phyloP scores from a whole-genome alignment of 768 basidiomycete species.

The Amanita brunnescens region DNA sequence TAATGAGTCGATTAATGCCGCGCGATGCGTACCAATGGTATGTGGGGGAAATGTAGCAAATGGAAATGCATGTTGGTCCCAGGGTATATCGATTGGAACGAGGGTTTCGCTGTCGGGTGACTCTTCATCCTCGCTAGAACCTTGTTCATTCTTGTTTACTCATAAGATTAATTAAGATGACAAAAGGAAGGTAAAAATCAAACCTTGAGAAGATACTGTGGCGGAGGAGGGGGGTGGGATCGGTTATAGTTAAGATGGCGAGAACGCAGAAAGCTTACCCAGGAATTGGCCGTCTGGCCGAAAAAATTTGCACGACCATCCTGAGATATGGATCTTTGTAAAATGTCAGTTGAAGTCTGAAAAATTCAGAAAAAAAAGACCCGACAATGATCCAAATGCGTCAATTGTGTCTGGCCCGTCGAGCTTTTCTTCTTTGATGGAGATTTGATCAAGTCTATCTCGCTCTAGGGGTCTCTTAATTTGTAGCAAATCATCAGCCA shows the following conservation, averaged over 20 bases:
- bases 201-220: conserved; percentile 60
- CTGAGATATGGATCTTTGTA: conserved; percentile 50
- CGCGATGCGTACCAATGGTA: conserved; percentile 34
- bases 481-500: conserved; percentile 51
- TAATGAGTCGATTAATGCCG: conserved; percentile 35
- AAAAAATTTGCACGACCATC: conserved; percentile 57
- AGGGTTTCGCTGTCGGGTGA: conserved; percentile 25
- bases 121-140: conserved; percentile 44
- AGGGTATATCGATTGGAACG: conserved; percentile 45
- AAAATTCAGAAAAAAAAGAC: conserved; percentile 10
- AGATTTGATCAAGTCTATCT: conserved; percentile 34
- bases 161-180: conserved; percentile 2
- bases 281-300: conserved; percentile 59
- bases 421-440: conserved; percentile 30
- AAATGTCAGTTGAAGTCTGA: conserved; percentile 1
- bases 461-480: conserved; percentile 63
- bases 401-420: conserved; percentile 51
- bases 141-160: conserved; percentile 46
- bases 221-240: conserved; percentile 10
- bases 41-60: conserved; percentile 37
- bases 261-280: conserved; percentile 34
- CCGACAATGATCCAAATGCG: conserved; percentile 56
- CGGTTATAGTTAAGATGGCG: conserved; percentile 7
- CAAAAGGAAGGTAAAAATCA: conserved; percentile 12
- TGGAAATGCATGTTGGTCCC: conserved; percentile 54